These are phyloP conservation scores for Penicillium sp. DNA, from an alignment of 2,329 filamentous ascomycete genomes.

Conservation along the genomic window DNA sequence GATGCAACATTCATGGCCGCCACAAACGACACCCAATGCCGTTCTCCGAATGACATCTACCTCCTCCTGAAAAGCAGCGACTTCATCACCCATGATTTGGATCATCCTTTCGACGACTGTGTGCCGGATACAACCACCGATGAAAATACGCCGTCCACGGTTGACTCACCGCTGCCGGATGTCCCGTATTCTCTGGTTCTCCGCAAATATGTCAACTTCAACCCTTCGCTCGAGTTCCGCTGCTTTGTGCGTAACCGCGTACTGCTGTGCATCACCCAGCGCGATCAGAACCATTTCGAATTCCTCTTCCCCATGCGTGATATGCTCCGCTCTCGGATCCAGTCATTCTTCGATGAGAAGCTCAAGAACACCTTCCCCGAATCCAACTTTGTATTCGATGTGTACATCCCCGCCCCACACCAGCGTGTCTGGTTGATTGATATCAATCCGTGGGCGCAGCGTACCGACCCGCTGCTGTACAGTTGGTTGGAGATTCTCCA, in stretches of 20 bases:
- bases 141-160: constrained; percentile 4
- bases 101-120: constrained; percentile 85
- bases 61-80: constrained; percentile 90
- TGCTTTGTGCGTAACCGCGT: constrained; percentile 85
- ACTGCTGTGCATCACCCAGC: constrained; percentile 79
- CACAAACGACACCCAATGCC: constrained; percentile 90
- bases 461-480: constrained; percentile 86
- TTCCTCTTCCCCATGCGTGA: constrained; percentile 70
- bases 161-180: constrained; percentile 26
- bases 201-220: constrained; percentile 81
- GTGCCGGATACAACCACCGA: constrained; percentile 35
- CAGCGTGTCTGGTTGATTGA: constrained; percentile 82
- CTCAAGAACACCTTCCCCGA: constrained; percentile 79
- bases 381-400: constrained; percentile 80
- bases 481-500: constrained; percentile 83
- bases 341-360: constrained; percentile 71
- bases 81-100: constrained; percentile 90
- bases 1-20: constrained; percentile 88
- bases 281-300: constrained; percentile 85
- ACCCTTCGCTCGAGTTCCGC: constrained; percentile 88
- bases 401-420: constrained; percentile 78
- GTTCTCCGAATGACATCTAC: constrained; percentile 85
- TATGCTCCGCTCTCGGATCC: constrained; percentile 65
- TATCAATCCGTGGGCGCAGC: constrained; percentile 88
- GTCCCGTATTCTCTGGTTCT: constrained; percentile 80